Base-by-base conservation (phyloP, 768 basidiomycete genomes). In the Kwoniella shandongensis region DNA sequence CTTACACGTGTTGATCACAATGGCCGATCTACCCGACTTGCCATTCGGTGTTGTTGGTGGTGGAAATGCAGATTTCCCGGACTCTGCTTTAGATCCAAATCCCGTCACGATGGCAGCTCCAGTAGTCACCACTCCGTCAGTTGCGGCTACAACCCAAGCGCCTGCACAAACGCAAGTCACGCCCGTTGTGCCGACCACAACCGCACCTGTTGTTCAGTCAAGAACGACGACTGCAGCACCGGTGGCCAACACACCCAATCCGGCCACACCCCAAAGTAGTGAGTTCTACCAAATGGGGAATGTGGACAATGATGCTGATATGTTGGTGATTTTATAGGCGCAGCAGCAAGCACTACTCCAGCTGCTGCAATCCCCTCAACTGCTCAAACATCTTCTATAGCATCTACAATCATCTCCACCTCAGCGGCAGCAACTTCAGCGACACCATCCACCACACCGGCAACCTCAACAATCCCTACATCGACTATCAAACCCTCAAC, bases 191-290 rank as follows among this genome's bases (percentile, higher is more conserved):
- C 32, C 32, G 13, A 32, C 32, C 6, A 32, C 32, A 32, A 6
- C 32, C 7, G 32, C 32, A 32, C 32, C 32, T 32, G 32, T 32
- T 13, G 7, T 32, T 13, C n/a, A n/a, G n/a, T 32, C 32, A 13
- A 32, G 32, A 13, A 32, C 40, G 6, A 23, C 40, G n/a, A 42
- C 40, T 5, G 22, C n/a, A 8, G 40, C 40, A 6, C 22, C 40
- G n/a, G 40, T 23, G 40, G 40, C n/a, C 22, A 23, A n/a, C n/a
- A 42, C 40, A 17, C 17, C 22, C 8, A 58, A 58, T 27, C 56
- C 56, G n/a, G 56, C 56, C 27, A 58, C 56, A 7, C 56, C 56
- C 4, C 56, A 58, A 25, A 51, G 27, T n/a, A 36, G 56, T 58
- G 23, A 51, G 56, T 58, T 50, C 25, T 7, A 35, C 26, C n/a